These are phyloP conservation scores for Suillus plorans DNA, from an alignment of 768 basidiomycete genomes.

Conservation along the genomic window DNA sequence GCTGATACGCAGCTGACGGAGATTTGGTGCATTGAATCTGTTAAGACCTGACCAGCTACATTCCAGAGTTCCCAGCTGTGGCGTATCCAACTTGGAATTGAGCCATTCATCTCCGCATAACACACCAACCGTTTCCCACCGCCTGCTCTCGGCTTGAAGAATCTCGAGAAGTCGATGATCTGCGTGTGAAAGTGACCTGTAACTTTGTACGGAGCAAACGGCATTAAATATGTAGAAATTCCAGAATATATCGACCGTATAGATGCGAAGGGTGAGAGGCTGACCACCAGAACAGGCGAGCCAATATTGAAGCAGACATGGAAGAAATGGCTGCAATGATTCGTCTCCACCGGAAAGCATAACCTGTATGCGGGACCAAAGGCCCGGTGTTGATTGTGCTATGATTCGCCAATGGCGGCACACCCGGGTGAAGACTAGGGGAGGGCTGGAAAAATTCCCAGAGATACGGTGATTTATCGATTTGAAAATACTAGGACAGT, in stretches of 20 bases:
- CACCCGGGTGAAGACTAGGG: not conserved
- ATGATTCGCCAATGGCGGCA: not conserved
- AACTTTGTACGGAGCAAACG: too few relatives aligned
- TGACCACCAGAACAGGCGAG: not conserved
- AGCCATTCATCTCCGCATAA: not conserved
- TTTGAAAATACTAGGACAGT: not conserved
- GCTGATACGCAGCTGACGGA: not conserved
- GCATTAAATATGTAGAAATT: too few relatives aligned
- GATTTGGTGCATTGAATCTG: not conserved
- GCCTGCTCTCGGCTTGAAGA: not conserved
- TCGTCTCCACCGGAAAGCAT: not conserved
- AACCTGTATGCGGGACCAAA: not conserved
- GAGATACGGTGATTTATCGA: not conserved
- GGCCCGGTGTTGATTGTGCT: not conserved
- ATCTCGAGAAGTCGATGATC: not conserved
- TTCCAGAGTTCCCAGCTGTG: not conserved
- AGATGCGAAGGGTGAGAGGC: not conserved
- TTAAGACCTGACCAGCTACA: not conserved
- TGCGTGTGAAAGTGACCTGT: not conserved
- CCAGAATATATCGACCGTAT: not conserved
- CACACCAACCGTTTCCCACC: not conserved
- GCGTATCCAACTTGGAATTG: not conserved
- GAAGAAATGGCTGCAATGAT: not conserved
- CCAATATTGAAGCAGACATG: not conserved
- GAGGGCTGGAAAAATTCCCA: not conserved